Base-by-base conservation (phyloP, 176 grass and related monocot genomes). In the Bolboschoenus planiculmis region DNA sequence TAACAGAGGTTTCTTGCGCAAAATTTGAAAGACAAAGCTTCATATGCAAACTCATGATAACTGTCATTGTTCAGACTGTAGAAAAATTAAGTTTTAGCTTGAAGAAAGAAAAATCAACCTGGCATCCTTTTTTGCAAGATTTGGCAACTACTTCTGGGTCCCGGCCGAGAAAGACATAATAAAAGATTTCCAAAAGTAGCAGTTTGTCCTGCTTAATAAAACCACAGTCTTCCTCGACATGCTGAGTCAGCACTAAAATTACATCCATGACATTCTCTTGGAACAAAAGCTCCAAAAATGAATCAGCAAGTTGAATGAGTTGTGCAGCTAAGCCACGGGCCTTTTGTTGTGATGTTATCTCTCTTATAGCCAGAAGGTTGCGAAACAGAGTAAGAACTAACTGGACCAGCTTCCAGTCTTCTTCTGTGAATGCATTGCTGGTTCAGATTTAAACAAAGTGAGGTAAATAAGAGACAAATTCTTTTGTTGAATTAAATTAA, bases 331-430 rank as follows among this genome's bases (percentile, higher is more conserved):
- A 89, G 81, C 95, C 92, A 74, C 85, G 90, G 78, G 92, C 88
- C 79, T 94, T 97, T 55, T 97, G 95, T 60, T 91, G 81, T 65
- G 90, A 86, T 78, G 95, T 97, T 61, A 97, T 94, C 67, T 94
- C 92, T 92, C 90, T 88, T 84, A 97, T 88, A 83, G 95, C 90
- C 72, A 97, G 79, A 55, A 94, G 24, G 5, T 97, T 97, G 18
- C 95, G 90, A 67, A 97, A 97, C 59, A 97, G 87, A 78, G 95
- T 97, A 83, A 97, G 85, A 16, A 97, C 90, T 84, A 97, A 64
- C 81, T 97, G 95, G 87, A 97, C 95, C 70, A 97, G 65, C 65
- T 97, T 97, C 95, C 95, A 97, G 39, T 97, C 95, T 78, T 97
- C 95, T 88, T 97, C 95, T 46, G 92, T 88, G 83, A 97, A 97